These are phyloP conservation scores for Paecilomyces formosus DNA, from an alignment of 2,329 filamentous ascomycete species.

Conservation along the genomic window DNA sequence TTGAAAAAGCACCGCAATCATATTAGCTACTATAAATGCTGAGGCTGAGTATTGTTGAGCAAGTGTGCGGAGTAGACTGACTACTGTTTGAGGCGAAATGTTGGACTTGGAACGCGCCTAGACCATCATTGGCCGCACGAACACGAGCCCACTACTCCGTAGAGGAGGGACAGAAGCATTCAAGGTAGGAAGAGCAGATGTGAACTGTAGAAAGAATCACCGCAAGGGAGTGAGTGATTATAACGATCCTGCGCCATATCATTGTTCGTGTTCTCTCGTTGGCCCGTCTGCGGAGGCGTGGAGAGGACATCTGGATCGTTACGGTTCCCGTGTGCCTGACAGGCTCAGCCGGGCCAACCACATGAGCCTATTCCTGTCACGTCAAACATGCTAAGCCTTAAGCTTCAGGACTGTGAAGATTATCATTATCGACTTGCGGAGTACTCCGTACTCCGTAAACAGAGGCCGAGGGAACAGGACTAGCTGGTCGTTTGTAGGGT, in stretches of 20 bases:
- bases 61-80: neutral
- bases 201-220: neutral
- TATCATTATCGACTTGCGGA: neutral
- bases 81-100: neutral
- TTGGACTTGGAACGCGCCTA: neutral
- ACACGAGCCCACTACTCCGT: neutral
- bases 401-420: neutral
- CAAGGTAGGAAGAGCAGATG: neutral
- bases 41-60: neutral
- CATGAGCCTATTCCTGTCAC: neutral
- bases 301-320: neutral
- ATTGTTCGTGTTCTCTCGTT: neutral
- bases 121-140: neutral
- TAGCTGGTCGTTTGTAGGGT: neutral
- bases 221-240: neutral
- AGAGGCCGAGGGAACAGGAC: neutral
- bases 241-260: neutral
- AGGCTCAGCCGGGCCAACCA: neutral
- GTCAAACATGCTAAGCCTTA: neutral
- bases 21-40: neutral
- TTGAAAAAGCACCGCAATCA: neutral
- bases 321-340: neutral
- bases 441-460: no score
- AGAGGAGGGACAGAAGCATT: neutral
- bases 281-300: neutral